Conservation (phyloP, 352 stramenopile species). For the Globisporangium paddicum region DNA sequence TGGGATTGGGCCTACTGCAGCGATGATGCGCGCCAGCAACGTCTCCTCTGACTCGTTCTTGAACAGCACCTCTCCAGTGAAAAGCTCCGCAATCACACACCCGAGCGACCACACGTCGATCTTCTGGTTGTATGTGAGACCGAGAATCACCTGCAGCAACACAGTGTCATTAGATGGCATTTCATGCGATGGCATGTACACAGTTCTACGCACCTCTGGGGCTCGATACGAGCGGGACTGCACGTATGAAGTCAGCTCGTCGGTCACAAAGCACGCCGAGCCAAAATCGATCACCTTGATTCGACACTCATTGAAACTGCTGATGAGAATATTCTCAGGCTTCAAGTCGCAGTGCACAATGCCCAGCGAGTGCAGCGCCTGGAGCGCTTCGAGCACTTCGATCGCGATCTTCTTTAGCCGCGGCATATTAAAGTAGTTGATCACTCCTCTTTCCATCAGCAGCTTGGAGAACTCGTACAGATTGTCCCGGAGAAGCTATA, state of each 20-base stretch:
- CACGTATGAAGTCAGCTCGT: slow-evolving; percentile 96
- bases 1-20: slow-evolving; percentile 66
- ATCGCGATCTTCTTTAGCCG: slow-evolving; percentile 93
- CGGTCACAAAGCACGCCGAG: slow-evolving; percentile 93
- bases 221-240: slow-evolving; percentile 97
- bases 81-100: slow-evolving; percentile 86
- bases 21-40: slow-evolving; percentile 91
- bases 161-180: background rate
- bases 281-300: slow-evolving; percentile 99
- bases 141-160: slow-evolving; percentile 88
- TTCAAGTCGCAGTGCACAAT: slow-evolving; percentile 99
- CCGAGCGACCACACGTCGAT: slow-evolving; percentile 90
- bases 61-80: slow-evolving; percentile 86
- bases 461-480: slow-evolving; percentile 97
- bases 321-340: slow-evolving; percentile 95
- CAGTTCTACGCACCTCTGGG: slow-evolving; percentile 82
- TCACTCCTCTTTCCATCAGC: slow-evolving; percentile 61
- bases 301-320: slow-evolving; percentile 87
- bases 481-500: slow-evolving; percentile 91
- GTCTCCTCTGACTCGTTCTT: slow-evolving; percentile 86
- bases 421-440: slow-evolving; percentile 94
- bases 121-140: slow-evolving; percentile 84
- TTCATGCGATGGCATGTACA: slow-evolving; percentile 22
- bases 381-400: slow-evolving; percentile 92
- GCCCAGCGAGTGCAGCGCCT: slow-evolving; percentile 84